phyloP scores from a whole-genome alignment of 768 basidiomycete genomes.

The Crassisporium funariophilum region DNA sequence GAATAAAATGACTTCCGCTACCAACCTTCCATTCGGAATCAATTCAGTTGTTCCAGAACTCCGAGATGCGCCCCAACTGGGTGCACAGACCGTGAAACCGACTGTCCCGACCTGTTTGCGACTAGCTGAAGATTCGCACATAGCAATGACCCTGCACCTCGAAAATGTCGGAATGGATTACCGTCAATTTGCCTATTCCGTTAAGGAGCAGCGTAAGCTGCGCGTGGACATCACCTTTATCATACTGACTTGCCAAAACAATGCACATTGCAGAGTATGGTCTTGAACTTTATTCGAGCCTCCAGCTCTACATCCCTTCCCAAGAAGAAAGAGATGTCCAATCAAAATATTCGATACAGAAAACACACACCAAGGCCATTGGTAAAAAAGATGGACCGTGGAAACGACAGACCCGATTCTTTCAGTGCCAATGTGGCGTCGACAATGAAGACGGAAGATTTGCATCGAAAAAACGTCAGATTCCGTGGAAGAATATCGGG shows the following conservation, averaged over 20 bases:
- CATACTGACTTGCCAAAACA: neutral
- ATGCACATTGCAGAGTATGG: constrained; percentile 8
- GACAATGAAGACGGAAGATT: constrained; percentile 12
- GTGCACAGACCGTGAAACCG: neutral
- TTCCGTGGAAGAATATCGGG: constrained; percentile 21
- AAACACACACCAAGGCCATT: constrained; percentile 3
- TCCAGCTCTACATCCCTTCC: constrained; percentile 11
- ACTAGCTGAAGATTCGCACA: constrained; percentile 4
- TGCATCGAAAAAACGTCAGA: constrained; percentile 14
- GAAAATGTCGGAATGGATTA: constrained; percentile 4
- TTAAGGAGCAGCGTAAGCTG: constrained; percentile 11
- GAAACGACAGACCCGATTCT: constrained; percentile 9
- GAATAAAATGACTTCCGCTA: too few relatives aligned
- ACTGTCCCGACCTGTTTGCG: constrained; percentile 1
- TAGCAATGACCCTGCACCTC: constrained; percentile 7
- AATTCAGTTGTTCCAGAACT: constrained; percentile 11
- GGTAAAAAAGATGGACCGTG: neutral
- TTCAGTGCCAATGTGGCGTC: constrained; percentile 21
- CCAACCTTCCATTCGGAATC: neutral
- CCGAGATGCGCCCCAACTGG: constrained; percentile 4
- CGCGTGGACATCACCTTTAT: neutral
- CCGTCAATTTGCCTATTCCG: constrained; percentile 7
- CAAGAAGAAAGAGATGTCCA: constrained; percentile 14
- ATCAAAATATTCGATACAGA: constrained; percentile 14
- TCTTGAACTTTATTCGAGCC: constrained; percentile 1